These are phyloP conservation scores for Trichoderma endophyticum DNA, from an alignment of 2,329 filamentous ascomycete species.

Conservation along the genomic window DNA sequence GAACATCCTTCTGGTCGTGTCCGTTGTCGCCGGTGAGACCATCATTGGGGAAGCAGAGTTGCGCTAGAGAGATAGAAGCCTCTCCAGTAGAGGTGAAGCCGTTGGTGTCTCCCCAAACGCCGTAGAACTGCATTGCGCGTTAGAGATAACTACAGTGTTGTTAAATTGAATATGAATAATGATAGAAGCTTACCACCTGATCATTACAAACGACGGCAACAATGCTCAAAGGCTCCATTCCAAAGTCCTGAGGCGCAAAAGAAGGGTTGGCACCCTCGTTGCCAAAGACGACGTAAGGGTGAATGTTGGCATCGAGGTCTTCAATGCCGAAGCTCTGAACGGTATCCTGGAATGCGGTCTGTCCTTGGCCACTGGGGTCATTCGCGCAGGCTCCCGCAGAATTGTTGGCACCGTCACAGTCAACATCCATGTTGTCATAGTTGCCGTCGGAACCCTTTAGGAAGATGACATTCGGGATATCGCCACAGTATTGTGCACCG, in stretches of 20 bases:
- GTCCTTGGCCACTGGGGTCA: conserved; percentile 13
- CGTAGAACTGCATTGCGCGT: conserved; percentile 35
- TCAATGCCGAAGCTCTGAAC: conserved; percentile 9
- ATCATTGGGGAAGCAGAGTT: conserved; percentile 47
- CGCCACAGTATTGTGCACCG: conserved; percentile 26
- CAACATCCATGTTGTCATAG: conserved; percentile 17
- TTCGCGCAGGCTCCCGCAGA: conserved; percentile 6
- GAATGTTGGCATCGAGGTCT: conserved; percentile 17
- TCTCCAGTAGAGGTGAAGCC: conserved; percentile 48
- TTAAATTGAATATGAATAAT: not conserved
- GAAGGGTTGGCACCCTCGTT: not conserved
- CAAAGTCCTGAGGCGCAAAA: not conserved
- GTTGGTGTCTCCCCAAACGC: conserved; percentile 57
- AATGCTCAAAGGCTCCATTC: conserved; percentile 12
- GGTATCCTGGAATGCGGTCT: conserved; percentile 12
- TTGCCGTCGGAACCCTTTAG: conserved; percentile 27
- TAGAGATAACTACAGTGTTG: not conserved
- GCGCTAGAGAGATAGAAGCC: conserved; percentile 48
- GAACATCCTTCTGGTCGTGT: conserved; percentile 49
- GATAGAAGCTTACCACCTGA: conserved; percentile 6
- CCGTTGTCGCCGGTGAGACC: conserved; percentile 49
- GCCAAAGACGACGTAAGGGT: conserved; percentile 14
- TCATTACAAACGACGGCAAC: conserved; percentile 16
- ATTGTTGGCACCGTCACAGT: conserved; percentile 16
- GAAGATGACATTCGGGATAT: conserved; percentile 35